A percentile compares a stretch with the other conserved stretches of the same genome.
Evolutionary conservation across 2,329 filamentous ascomycete genomes (phyloP).

Genomic region (Pezicula carpinea): DNA sequence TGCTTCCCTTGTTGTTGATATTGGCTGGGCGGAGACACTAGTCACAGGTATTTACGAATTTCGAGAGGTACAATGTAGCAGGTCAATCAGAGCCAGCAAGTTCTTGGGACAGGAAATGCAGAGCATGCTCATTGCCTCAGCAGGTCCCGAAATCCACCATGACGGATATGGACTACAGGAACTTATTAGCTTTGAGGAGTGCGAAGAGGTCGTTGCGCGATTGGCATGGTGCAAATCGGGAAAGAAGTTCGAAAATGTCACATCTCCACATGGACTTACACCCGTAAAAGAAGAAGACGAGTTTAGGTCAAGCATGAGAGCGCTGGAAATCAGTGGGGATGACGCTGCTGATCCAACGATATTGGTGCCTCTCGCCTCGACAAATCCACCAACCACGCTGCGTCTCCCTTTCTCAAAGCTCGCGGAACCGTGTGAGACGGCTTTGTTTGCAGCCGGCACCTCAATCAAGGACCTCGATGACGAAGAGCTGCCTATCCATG

Average conservation of each 20-base stretch:
- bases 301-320: slow-evolving; percentile 25
- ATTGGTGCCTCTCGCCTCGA: slow-evolving; percentile 38
- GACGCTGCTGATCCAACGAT: slow-evolving; percentile 20
- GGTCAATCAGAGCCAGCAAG: slow-evolving; percentile 72
- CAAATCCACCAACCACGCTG: slow-evolving; percentile 47
- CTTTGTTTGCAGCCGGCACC: slow-evolving; percentile 62
- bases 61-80: slow-evolving; percentile 67
- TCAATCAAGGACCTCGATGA: slow-evolving; percentile 67
- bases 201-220: slow-evolving; percentile 72
- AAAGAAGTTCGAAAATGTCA: slow-evolving; percentile 9
- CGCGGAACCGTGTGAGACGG: slow-evolving; percentile 68
- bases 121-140: slow-evolving; percentile 49
- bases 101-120: slow-evolving; percentile 66
- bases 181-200: slow-evolving; percentile 66
- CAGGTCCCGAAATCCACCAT: slow-evolving; percentile 26
- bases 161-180: slow-evolving; percentile 9
- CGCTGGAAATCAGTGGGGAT: slow-evolving; percentile 17
- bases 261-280: slow-evolving; percentile 32
- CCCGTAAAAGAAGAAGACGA: slow-evolving; percentile 58
- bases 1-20: slow-evolving; percentile 80
- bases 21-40: slow-evolving; percentile 88
- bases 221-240: slow-evolving; percentile 67
- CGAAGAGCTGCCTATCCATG: slow-evolving; percentile 74
- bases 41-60: slow-evolving; percentile 89
- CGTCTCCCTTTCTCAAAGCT: slow-evolving; percentile 66